Evolutionary conservation across 2,329 filamentous ascomycete species (phyloP).

Genomic region (Exophiala xenobiotica): DNA sequence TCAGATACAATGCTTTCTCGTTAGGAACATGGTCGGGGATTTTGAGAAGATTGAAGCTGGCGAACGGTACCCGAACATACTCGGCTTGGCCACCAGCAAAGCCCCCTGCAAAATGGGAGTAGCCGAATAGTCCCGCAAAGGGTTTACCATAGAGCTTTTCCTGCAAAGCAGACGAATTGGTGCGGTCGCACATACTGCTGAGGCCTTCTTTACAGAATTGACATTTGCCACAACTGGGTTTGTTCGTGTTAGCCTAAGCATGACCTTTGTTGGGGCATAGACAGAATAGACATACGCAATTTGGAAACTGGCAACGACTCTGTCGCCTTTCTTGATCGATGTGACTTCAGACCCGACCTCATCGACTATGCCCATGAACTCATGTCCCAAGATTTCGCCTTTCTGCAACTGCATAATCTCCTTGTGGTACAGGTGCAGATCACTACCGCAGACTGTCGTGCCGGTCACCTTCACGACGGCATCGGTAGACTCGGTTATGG

Average conservation of each 20-base stretch:
- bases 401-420: slow-evolving; percentile 58
- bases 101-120: slow-evolving; percentile 73
- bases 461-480: slow-evolving; percentile 55
- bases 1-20: slow-evolving; percentile 77
- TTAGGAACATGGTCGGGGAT: slow-evolving; percentile 77
- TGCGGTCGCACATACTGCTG: slow-evolving; percentile 47
- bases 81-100: slow-evolving; percentile 86
- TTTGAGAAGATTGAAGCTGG: slow-evolving; percentile 74
- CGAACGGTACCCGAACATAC: slow-evolving; percentile 76
- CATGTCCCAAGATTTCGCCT: slow-evolving; percentile 48
- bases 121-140: slow-evolving; percentile 71
- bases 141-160: slow-evolving; percentile 75
- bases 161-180: slow-evolving; percentile 68
- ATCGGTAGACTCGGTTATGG: slow-evolving; percentile 46
- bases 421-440: slow-evolving; percentile 30
- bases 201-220: slow-evolving; percentile 75
- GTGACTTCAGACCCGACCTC: slow-evolving; percentile 16
- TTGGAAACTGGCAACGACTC: slow-evolving; percentile 66
- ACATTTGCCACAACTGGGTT: slow-evolving; percentile 52
- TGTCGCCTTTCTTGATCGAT: slow-evolving; percentile 12
- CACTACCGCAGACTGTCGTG: slow-evolving; percentile 23
- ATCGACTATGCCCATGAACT: slow-evolving; percentile 16
- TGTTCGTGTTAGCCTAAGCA: slow-evolving; percentile 2
- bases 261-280: background rate
- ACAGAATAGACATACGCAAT: slow-evolving; percentile 54